Base-by-base conservation (phyloP, 352 stramenopile species). In the Phytophthora pinifolia region DNA sequence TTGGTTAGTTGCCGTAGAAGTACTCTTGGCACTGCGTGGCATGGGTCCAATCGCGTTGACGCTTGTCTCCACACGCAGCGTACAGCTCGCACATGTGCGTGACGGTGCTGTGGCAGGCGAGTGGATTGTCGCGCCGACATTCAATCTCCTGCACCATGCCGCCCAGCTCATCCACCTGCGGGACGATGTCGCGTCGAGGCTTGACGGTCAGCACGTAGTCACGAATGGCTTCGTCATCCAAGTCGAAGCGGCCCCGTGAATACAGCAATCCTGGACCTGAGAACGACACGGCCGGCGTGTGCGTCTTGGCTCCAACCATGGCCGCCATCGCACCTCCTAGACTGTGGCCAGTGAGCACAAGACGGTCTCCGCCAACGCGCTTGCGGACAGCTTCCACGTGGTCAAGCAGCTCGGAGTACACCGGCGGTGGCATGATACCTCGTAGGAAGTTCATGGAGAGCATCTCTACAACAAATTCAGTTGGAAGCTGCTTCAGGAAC, bases 61-160 rank as follows among this genome's bases (percentile, higher is more conserved):
- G 81, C 33, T 78, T 79, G 65, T 95, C 85, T 20, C 85, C 85
- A 27, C 85, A 95, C 3, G 83, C 83, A 46, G 66, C 79, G 42
- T 91, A 90, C 17, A 95, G 67, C 55, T 95, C 85, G 45, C 85
- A 95, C 46, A 92, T 75, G 55, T 95, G 85, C 2, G 85, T 93
- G 41, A 84, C 61, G 10, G 83, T 92, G 62, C 83, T 90, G 66
- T 95, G 85, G 62, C 85, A 95, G 9, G 75, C 81, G 17, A 95
- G 71, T 10, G 81, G 81, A 56, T 91, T 93, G 27, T 71, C 70
- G 39, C 77, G 67, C 18, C 82, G 84, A 51, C 86, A 95, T 55
- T 92, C 78, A 41, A 94, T 92, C 62, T 95, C 83, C 57, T 95
- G 86, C n/a, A 95, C 79, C 76, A 95, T 86, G 4, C 86, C 86